phyloP scores from a whole-genome alignment of 495 filamentous ascomycete genomes.

The Aspergillus conjunctus region DNA sequence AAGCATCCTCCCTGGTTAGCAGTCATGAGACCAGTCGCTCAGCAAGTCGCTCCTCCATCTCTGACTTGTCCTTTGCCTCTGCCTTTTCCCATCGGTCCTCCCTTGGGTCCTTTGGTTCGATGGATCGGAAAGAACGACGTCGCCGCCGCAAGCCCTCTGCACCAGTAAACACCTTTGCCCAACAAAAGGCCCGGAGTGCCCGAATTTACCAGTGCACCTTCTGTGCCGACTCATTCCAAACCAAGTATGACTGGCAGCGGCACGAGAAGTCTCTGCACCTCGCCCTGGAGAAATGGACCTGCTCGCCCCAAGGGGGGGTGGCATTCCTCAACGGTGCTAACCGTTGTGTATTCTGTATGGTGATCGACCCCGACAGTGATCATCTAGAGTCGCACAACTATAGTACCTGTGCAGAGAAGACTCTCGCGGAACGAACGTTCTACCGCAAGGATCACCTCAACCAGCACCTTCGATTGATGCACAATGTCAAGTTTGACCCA shows the following conservation, averaged over 20 bases:
- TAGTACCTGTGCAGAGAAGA: slow-evolving; percentile 72
- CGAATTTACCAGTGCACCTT: slow-evolving; percentile 86
- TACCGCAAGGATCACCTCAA: slow-evolving; percentile 88
- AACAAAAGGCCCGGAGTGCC: slow-evolving; percentile 43
- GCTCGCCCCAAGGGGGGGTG: slow-evolving; percentile 61
- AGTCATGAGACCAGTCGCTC: slow-evolving; percentile 72
- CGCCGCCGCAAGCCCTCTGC: slow-evolving; percentile 62
- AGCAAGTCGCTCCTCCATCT: slow-evolving; percentile 64
- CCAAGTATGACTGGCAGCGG: slow-evolving; percentile 89
- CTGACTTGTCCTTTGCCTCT: slow-evolving; percentile 69
- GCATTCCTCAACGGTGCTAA: slow-evolving; percentile 41
- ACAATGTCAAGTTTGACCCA: slow-evolving; percentile 67
- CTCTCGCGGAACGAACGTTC: slow-evolving; percentile 72
- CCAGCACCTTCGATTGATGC: slow-evolving; percentile 81
- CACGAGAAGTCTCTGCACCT: slow-evolving; percentile 88
- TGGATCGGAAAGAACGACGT: slow-evolving; percentile 68
- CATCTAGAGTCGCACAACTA: slow-evolving; percentile 79
- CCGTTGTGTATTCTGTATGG: slow-evolving; percentile 74
- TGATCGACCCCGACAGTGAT: slow-evolving; percentile 62
- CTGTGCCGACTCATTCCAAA: slow-evolving; percentile 83
- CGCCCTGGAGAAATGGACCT: slow-evolving; percentile 85
- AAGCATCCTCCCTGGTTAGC: slow-evolving; percentile 65
- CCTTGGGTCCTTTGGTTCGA: slow-evolving; percentile 66
- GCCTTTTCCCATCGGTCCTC: slow-evolving; percentile 69
- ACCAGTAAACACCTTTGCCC: slow-evolving; percentile 46